A percentile compares a stretch with the other conserved stretches of the same genome.
phyloP scores from a whole-genome alignment of 2,329 filamentous ascomycete species.

The Beauveria asiatica region DNA sequence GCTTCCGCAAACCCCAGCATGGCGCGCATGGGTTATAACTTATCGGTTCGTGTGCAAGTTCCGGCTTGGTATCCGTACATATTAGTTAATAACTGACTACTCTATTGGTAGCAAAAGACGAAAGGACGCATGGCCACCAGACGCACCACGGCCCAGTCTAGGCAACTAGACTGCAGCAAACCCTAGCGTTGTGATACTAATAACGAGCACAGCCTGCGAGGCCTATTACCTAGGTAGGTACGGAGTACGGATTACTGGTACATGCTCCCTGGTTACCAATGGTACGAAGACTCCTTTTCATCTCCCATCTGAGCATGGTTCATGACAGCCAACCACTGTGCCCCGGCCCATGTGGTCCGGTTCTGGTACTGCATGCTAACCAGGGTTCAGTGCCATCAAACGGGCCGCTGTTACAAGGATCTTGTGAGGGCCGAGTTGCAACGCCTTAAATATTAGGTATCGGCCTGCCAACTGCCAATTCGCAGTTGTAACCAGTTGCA shows the following conservation, averaged over 20 bases:
- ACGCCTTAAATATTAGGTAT: not conserved
- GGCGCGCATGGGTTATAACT: too few relatives aligned
- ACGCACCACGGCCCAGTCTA: not conserved
- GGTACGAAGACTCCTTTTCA: too few relatives aligned
- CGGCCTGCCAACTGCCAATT: too few relatives aligned
- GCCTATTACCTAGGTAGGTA: too few relatives aligned
- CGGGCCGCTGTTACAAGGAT: conserved; percentile 2
- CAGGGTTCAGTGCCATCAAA: not conserved
- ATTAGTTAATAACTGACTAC: too few relatives aligned
- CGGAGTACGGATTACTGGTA: too few relatives aligned
- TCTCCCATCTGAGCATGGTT: not conserved
- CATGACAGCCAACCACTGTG: not conserved
- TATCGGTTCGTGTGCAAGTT: too few relatives aligned
- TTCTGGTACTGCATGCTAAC: not conserved
- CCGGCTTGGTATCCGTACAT: too few relatives aligned
- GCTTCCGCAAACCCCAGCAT: not conserved
- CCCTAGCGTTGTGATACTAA: not conserved
- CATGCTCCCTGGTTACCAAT: not conserved
- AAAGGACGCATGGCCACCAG: not conserved
- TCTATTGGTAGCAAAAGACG: too few relatives aligned
- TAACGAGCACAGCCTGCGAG: not conserved
- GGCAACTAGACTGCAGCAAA: not conserved
- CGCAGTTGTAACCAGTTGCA: too few relatives aligned
- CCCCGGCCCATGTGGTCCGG: not conserved
- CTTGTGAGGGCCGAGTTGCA: not conserved